Percentiles rank a stretch among this genome's conserved stretches.
These are phyloP conservation scores for Liquidambar formosana DNA, from an alignment of 164 flowering plant species.

Conservation along the genomic window DNA sequence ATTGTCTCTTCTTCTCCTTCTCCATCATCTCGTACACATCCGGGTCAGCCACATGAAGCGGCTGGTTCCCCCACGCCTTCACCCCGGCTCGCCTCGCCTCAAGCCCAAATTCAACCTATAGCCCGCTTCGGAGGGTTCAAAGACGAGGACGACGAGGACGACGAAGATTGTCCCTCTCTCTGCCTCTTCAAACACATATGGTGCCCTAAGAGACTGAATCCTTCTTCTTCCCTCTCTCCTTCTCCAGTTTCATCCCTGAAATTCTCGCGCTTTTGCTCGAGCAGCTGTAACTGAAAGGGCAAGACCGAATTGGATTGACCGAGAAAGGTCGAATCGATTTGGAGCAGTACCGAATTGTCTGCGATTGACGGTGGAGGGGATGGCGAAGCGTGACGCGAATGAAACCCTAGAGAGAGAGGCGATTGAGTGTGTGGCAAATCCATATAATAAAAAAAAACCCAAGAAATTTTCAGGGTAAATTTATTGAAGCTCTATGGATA, in stretches of 20 bases:
- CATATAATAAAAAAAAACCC: too few species aligned
- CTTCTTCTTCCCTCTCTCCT: slow-evolving; percentile 21
- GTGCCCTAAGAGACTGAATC: slow-evolving; percentile 35
- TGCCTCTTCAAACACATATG: slow-evolving; percentile 30
- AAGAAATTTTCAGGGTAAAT: too few species aligned
- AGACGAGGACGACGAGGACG: slow-evolving; percentile 16
- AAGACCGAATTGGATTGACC: slow-evolving; percentile 22
- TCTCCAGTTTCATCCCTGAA: background rate
- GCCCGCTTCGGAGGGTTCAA: slow-evolving; percentile 15
- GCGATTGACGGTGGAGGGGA: slow-evolving; percentile 17
- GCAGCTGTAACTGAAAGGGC: slow-evolving; percentile 44
- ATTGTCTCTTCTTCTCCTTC: slow-evolving; percentile 43
- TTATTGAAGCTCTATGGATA: too few species aligned
- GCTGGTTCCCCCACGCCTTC: slow-evolving; percentile 37
- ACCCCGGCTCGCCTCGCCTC: slow-evolving; percentile 34
- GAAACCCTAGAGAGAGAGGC: slow-evolving; percentile 46
- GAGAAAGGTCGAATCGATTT: slow-evolving; percentile 36
- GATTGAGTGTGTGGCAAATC: slow-evolving; percentile 45
- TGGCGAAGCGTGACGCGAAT: slow-evolving; percentile 28
- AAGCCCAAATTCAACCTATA: slow-evolving; percentile 24
- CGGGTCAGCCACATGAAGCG: slow-evolving; percentile 37
- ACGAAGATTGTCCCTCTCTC: slow-evolving; percentile 29
- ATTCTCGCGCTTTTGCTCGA: slow-evolving; percentile 34
- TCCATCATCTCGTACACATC: slow-evolving; percentile 39
- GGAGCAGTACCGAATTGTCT: slow-evolving; percentile 45